Evolutionary conservation across 1,284 basidiomycete genomes (phyloP), one percentile per base, ranked within the genome.

Genomic region (Ceratobasidium sp.): DNA sequence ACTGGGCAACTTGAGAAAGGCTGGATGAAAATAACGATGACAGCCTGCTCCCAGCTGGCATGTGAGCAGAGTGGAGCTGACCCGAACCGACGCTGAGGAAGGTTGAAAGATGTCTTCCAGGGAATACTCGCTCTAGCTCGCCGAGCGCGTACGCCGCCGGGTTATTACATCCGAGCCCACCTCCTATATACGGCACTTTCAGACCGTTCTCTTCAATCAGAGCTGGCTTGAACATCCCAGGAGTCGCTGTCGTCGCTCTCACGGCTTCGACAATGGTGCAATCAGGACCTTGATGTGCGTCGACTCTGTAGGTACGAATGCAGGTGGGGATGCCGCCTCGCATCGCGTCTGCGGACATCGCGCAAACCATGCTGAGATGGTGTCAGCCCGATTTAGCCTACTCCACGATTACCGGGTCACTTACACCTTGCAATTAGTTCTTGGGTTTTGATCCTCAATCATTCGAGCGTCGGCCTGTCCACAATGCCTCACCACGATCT

Each of bases 51-150:
- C 31, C n/a, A 3, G 24, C 41, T 2, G 65, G 48, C n/a, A 66
- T 29, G 17, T 27, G 17, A 27, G 53, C 53, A 1, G 48, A 51
- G 19, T 19, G 15, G 1, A 17, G 9, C 48, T 66, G 64, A 19
- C 64, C 64, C n/a, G 64, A 31, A 29, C 64, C 64, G 27, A 66
- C 31, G 64, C 64, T 66, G 27, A 66, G 45, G 17, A 66, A 1
- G 24, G 24, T 31, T 17, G 64, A n/a, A 29, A 66, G 8, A 48
- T 50, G 22, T n/a, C 14, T 7, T 4, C 41, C 64, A 11, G 64
- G 45, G 33, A 66, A 66, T 3, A 66, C 11, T 4, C 14, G 24
- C 19, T 33, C 17, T 8, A 50, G 47, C 33, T 66, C 64, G 3
- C 9, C 47, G 9, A 66, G 33, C 33, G 53, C n/a, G 8, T 29